Base-by-base conservation (phyloP, 2,329 filamentous ascomycete species). In the Plectosphaerella cucumerina region DNA sequence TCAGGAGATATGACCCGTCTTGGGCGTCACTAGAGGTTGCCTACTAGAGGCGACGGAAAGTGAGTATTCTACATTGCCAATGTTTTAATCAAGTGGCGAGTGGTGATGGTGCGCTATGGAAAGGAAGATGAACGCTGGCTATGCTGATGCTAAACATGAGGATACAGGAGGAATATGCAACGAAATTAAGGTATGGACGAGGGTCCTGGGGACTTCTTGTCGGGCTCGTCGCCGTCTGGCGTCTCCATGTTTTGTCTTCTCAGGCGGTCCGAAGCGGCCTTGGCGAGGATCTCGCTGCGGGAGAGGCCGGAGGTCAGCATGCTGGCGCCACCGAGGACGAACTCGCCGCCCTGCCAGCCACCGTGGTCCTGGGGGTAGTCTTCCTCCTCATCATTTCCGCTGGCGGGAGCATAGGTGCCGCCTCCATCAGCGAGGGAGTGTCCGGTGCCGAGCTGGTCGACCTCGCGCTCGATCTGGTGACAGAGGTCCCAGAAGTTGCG, bases 401-500 rank as follows among this genome's bases (percentile, higher is more conserved):
- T 75, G 26, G 77, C 74, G 54, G 77, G 74, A 58, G 82, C 77
- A 41, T 78, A 81, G 5, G 76, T 82, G 0, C 92, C 92, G 0
- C 85, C 84, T 21, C 78, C 77, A 72, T 97, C 91, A 15, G 81
- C 87, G 6, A 76, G 82, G 48, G 78, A 72, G 0, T 92, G 92
- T 0, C 85, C 84, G 21, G 78, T 77, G 72, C 96, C 91, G 14
- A 81, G 87, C 46, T 73, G 74, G 51, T 87, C 86, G 3, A 97
- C 93, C 73, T 97, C 93, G 47, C 79, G 78, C 74, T 97, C 92
- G 62, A 97, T 95, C 73, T 87, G 80, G 59, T 85, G 85, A 58
- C 89, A 96, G 60, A 99, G 68, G 49, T 90, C 82, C 93, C 94
- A 97, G 63, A 99, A 99, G 44, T 88, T 73, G 17, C 83, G 76